Base-by-base conservation (phyloP, 352 stramenopile genomes). In the Phytophthora aleatoria region DNA sequence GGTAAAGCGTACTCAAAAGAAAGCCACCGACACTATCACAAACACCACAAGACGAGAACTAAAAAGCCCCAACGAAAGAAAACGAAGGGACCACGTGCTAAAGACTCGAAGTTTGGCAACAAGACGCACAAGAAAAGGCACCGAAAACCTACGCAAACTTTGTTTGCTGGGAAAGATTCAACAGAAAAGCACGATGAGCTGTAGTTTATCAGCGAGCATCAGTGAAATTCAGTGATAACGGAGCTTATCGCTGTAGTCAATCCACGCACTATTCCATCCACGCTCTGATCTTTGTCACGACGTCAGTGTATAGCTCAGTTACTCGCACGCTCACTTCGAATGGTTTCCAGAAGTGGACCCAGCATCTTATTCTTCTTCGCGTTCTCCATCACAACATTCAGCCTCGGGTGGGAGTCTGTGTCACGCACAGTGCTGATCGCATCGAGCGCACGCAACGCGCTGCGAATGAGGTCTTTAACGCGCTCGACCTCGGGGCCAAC, bases 401-500 rank as follows among this genome's bases (percentile, higher is more conserved):
- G 81, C 55, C 89, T 93, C 12, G 85, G 78, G 65, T 96, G 82
- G 7, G 79, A 81, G 9, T 94, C 81, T 15, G 80, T 69, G 61
- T 95, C 88, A 51, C 81, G 80, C 43, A 95, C 83, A 58, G 69
- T 51, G 50, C 79, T 88, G 59, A 93, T 79, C 11, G 83, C 85
- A 52, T 96, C 83, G 11, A 97, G 75, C 1, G 88, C 90, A 68
- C 94, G 90, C 66, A 99, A 72, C 16, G 86, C 96, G 54, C 92
- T 99, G 61, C 97, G 97, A 51, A 99, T 98, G 61, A 98, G 89
- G 66, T 99, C 97, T 54, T 98, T 98, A 4, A 95, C 84, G 49
- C 96, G 90, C 59, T 99, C 97, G 16, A 98, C 84, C 64, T 99
- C 96, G 5, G 95, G 97, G 3, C 95, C 96, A 11, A 97, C 96